Percentiles rank a stretch among this genome's conserved stretches.
phyloP scores from a whole-genome alignment of 768 basidiomycete genomes.

The Leucogyrophana mollusca region DNA sequence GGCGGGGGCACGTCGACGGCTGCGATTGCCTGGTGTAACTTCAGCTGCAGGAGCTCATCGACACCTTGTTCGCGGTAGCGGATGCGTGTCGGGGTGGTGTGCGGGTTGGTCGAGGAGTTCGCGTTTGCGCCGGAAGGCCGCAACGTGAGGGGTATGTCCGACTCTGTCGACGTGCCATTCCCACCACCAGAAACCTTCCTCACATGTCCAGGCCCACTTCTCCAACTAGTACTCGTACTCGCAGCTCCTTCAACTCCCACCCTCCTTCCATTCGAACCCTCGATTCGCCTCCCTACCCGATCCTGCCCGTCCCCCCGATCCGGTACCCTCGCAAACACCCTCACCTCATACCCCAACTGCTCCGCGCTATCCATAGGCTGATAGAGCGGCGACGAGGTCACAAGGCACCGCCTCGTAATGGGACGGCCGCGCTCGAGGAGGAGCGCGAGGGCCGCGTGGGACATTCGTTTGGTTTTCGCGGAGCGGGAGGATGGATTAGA shows the following conservation, averaged over 20 bases:
- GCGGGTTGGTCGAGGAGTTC: neutral
- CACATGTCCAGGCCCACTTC: conserved; percentile 24
- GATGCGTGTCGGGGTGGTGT: conserved; percentile 35
- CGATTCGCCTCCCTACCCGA: conserved; percentile 42
- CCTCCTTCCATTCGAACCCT: conserved; percentile 22
- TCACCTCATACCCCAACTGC: conserved; percentile 72
- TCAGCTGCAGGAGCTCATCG: conserved; percentile 91
- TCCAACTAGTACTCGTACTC: conserved; percentile 13
- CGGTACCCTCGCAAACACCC: conserved; percentile 68
- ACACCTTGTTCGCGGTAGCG: conserved; percentile 91
- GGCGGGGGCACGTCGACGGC: conserved; percentile 62
- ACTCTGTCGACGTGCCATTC: conserved; percentile 2
- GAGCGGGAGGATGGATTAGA: conserved; percentile 20
- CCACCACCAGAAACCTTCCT: conserved; percentile 30
- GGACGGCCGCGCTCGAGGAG: conserved; percentile 82
- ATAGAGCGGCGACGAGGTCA: conserved; percentile 80
- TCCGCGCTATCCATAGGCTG: conserved; percentile 76
- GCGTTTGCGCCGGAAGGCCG: neutral
- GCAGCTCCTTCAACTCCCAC: conserved; percentile 20
- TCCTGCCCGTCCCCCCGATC: conserved; percentile 65
- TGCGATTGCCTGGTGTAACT: conserved; percentile 84
- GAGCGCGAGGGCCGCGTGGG: conserved; percentile 73
- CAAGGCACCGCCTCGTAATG: conserved; percentile 71
- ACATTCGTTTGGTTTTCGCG: conserved; percentile 52
- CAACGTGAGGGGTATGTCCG: neutral